phyloP scores from a whole-genome alignment of 768 basidiomycete species.

The Lactarius trivialis region DNA sequence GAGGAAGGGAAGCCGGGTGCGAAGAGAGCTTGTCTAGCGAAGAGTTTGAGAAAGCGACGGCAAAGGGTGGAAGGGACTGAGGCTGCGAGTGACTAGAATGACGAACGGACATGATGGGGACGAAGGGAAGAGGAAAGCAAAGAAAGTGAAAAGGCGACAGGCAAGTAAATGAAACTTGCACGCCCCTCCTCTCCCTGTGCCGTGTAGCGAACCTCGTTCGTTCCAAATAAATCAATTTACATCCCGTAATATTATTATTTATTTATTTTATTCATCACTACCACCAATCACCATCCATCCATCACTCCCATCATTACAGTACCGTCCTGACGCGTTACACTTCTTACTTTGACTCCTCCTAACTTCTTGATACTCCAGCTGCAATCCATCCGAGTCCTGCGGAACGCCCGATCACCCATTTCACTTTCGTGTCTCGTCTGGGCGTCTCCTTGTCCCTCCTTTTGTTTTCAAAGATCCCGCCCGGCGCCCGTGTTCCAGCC shows the following conservation, averaged over 20 bases:
- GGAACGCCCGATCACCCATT: too few relatives aligned
- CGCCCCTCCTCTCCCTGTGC: background rate
- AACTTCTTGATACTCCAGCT: background rate
- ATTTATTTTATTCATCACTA: background rate
- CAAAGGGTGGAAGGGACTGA: constrained; percentile 70
- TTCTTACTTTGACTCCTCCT: too few relatives aligned
- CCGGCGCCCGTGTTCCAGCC: constrained; percentile 4
- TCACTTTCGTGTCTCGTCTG: background rate
- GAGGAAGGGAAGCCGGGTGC: constrained; percentile 53
- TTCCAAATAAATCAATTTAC: constrained; percentile 1
- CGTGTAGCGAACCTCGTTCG: constrained; percentile 8
- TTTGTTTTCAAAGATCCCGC: background rate
- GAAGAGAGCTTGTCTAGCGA: constrained; percentile 46
- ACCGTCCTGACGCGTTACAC: constrained; percentile 12
- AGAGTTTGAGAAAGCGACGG: constrained; percentile 61
- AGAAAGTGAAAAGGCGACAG: background rate
- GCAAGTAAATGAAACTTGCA: background rate
- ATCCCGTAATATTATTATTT: background rate
- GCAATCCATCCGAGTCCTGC: background rate
- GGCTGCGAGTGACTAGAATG: constrained; percentile 43
- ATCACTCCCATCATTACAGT: background rate
- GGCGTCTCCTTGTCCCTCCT: background rate
- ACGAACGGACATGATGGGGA: constrained; percentile 25
- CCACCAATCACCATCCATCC: background rate
- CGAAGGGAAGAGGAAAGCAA: background rate